Base-by-base conservation (phyloP, 768 basidiomycete genomes). In the Pleurotus sapidus region DNA sequence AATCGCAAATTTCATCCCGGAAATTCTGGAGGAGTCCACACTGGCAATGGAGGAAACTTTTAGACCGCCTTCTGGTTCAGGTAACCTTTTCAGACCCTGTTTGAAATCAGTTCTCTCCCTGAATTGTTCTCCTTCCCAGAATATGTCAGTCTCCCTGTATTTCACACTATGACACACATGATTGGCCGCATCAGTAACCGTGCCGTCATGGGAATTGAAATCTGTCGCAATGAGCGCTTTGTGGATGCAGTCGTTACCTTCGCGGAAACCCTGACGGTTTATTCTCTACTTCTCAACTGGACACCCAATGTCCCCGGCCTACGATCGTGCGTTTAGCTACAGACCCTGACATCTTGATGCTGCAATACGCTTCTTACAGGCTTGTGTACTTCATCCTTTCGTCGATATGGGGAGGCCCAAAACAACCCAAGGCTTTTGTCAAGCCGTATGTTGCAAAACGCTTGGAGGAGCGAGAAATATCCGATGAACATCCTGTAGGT, bases 131-230 rank as follows among this genome's bases (percentile, higher is more conserved):
- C 23, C 8, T 23, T 17, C 42, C 15, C 23, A 71, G 72, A 67
- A 47, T 57, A 49, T 27, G 55, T 57, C 20, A 64, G 59, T 25
- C 38, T 72, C 15, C 66, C 66, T 3, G 65, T 72, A 27, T 74
- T 74, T 53, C 63, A 71, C 50, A 71, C 71, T 14, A 74, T 74
- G 70, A 76, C 72, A 25, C 69, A 72, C 55, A 54, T 73, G 47
- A 68, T 74, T 57, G 73, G 71, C 7, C 62, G 73, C 51, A 70
- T 74, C 50, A 73, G 69, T 58, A 74, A 76, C 62, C 68, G 73
- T 48, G 73, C 71, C 12, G 68, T 74, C n/a, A 68, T 76, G 58
- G 72, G 73, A n/a, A 42, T 60, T 14, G 68, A 67, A 30, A 48
- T 73, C 18, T 73, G 73, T 61, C 73, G 72, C 56, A 70, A 75